These are phyloP conservation scores for Urochloa ruziziensis DNA, from an alignment of 176 grass and related monocot species.

Conservation along the genomic window DNA sequence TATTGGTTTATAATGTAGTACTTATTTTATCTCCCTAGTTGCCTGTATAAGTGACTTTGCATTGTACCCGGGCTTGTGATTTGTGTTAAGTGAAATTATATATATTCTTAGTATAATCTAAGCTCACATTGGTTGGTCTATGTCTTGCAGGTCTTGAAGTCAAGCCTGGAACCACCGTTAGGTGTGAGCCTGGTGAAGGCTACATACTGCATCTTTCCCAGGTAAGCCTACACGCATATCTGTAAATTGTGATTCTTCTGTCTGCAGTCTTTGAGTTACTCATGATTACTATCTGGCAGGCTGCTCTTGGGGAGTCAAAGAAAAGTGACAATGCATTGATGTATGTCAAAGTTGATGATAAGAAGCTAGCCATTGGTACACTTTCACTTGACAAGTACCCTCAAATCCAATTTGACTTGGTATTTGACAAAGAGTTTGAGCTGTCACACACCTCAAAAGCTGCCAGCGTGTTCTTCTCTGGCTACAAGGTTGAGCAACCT, in stretches of 20 bases:
- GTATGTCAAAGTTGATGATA: constrained; percentile 49
- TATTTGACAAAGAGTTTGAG: constrained; percentile 92
- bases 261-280: background rate
- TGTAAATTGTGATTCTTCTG: background rate
- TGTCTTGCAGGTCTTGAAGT: constrained; percentile 68
- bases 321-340: constrained; percentile 55
- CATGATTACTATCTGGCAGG: constrained; percentile 27
- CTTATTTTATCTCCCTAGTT: background rate
- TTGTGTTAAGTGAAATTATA: background rate
- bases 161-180: constrained; percentile 66
- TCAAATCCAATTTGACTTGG: constrained; percentile 79
- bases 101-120: too few species aligned
- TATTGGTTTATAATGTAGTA: background rate
- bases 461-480: constrained; percentile 64
- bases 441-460: constrained; percentile 81
- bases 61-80: background rate
- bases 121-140: background rate
- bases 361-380: constrained; percentile 77
- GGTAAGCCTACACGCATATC: constrained; percentile 7
- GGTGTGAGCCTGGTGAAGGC: constrained; percentile 54
- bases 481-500: constrained; percentile 61
- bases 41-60: background rate
- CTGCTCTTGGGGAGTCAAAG: constrained; percentile 67
- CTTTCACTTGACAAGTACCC: constrained; percentile 52
- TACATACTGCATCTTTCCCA: constrained; percentile 80